These are phyloP conservation scores for Zygosaccharomyces bailii DNA, from an alignment of 805 yeast species.

Conservation along the genomic window DNA sequence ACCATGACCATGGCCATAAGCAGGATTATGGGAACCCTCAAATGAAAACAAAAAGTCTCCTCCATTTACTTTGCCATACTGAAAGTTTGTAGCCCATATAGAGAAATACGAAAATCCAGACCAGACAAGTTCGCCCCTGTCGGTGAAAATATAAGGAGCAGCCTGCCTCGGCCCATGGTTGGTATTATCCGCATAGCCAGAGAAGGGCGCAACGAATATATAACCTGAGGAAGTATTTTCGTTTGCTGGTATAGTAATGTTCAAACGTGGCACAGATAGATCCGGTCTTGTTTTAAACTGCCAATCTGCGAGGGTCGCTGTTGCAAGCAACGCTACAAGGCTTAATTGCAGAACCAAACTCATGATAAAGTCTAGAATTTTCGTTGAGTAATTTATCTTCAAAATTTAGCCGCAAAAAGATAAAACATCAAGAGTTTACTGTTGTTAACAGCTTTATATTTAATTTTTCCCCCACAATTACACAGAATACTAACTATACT, in stretches of 20 bases:
- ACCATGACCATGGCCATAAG: slow-evolving; percentile 20
- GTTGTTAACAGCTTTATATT: too few relatives aligned
- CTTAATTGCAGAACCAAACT: too few relatives aligned
- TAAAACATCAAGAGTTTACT: too few relatives aligned
- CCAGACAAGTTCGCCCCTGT: slow-evolving; percentile 40
- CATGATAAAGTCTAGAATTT: too few relatives aligned
- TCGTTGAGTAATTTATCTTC: too few relatives aligned
- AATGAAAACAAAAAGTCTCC: slow-evolving; percentile 34
- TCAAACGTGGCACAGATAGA: slow-evolving; percentile 35
- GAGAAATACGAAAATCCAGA: slow-evolving; percentile 37
- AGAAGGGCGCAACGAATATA: slow-evolving; percentile 37
- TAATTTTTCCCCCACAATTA: too few relatives aligned
- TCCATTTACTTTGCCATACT: slow-evolving; percentile 29
- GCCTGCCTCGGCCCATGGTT: slow-evolving; percentile 34
- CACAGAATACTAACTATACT: too few relatives aligned
- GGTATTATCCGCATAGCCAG: slow-evolving; percentile 21
- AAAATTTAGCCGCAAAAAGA: too few relatives aligned
- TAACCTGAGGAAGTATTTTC: slow-evolving; percentile 30
- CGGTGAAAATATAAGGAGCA: slow-evolving; percentile 38
- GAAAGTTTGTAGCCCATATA: slow-evolving; percentile 36
- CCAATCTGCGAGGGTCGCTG: slow-evolving; percentile 30
- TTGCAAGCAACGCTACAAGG: too few relatives aligned
- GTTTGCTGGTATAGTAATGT: slow-evolving; percentile 34
- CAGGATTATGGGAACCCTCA: slow-evolving; percentile 38
- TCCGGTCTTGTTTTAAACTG: slow-evolving; percentile 39